These are phyloP conservation scores for Populus davidiana DNA, from an alignment of 345 rosid species.

Conservation along the genomic window DNA sequence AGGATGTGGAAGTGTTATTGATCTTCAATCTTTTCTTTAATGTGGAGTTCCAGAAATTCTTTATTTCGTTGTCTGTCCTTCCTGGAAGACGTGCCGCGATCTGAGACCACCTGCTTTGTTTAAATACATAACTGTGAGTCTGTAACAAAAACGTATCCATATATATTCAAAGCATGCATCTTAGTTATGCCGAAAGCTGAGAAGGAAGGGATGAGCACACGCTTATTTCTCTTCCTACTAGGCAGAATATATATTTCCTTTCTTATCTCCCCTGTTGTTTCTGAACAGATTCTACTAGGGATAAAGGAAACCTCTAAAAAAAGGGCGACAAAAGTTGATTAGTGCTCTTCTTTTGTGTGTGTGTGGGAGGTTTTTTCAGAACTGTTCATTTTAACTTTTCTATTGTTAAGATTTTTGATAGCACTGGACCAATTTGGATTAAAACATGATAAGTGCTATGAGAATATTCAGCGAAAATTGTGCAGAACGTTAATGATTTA, in stretches of 20 bases:
- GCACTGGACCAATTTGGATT: neutral
- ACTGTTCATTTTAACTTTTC: neutral
- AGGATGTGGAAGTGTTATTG: conserved; percentile 32
- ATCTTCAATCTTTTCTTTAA: conserved; percentile 65
- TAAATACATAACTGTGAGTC: neutral
- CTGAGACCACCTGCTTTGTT: conserved; percentile 72
- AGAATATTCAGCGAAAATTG: neutral
- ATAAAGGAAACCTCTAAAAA: too few relatives aligned
- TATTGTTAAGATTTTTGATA: neutral
- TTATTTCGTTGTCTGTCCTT: conserved; percentile 86
- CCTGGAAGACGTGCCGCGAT: conserved; percentile 92
- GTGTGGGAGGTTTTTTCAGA: neutral
- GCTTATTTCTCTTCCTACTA: neutral
- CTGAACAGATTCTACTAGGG: too few relatives aligned
- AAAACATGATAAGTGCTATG: neutral
- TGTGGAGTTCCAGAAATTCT: conserved; percentile 93
- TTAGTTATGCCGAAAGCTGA: neutral
- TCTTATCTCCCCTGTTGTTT: too few relatives aligned
- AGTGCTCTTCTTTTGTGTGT: neutral
- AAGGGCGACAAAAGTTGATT: neutral
- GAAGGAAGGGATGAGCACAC: neutral
- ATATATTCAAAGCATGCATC: neutral
- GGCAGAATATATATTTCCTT: neutral
- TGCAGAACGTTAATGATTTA: neutral
- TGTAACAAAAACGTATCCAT: neutral